A percentile compares a stretch with the other conserved stretches of the same genome.
phyloP scores from a whole-genome alignment of 345 rosid genomes.

The thale cress (Arabidopsis thaliana) region DNA sequence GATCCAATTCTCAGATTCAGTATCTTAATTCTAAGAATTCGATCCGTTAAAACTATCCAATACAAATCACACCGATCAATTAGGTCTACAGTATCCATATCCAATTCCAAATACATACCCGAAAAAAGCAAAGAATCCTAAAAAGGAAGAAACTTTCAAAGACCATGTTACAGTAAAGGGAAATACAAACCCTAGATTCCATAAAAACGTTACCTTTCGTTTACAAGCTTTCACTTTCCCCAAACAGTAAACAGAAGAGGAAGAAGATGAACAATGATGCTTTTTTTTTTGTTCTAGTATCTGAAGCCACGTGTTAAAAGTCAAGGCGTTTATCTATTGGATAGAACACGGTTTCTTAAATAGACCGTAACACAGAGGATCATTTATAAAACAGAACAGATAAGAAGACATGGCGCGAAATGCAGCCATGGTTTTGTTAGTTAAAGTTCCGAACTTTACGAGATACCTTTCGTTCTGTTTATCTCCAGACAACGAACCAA shows the following conservation, averaged over 20 bases:
- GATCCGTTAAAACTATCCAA: neutral
- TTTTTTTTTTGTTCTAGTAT: constrained; percentile 2
- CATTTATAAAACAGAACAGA: neutral
- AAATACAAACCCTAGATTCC: constrained; percentile 11
- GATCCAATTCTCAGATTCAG: constrained; percentile 19
- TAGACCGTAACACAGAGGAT: constrained; percentile 5
- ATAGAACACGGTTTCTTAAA: neutral
- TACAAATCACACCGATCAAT: constrained; percentile 21
- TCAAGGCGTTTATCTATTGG: constrained; percentile 24
- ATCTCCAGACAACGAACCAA: constrained; percentile 24
- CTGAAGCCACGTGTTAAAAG: constrained; percentile 14
- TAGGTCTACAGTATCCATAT: constrained; percentile 25
- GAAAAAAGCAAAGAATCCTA: neutral
- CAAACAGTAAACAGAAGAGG: neutral
- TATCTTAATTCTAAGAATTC: neutral
- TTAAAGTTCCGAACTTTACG: constrained; percentile 50
- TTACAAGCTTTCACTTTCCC: constrained; percentile 28
- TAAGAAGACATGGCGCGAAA: constrained; percentile 52
- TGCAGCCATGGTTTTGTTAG: constrained; percentile 44
- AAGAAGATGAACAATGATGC: constrained; percentile 1
- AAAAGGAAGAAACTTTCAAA: neutral
- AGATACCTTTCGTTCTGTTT: constrained; percentile 45
- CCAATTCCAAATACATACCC: neutral
- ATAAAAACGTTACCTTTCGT: constrained; percentile 35
- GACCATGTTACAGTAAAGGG: neutral